phyloP scores from a whole-genome alignment of 2,329 filamentous ascomycete genomes.

The Aureobasidium mangrovei region DNA sequence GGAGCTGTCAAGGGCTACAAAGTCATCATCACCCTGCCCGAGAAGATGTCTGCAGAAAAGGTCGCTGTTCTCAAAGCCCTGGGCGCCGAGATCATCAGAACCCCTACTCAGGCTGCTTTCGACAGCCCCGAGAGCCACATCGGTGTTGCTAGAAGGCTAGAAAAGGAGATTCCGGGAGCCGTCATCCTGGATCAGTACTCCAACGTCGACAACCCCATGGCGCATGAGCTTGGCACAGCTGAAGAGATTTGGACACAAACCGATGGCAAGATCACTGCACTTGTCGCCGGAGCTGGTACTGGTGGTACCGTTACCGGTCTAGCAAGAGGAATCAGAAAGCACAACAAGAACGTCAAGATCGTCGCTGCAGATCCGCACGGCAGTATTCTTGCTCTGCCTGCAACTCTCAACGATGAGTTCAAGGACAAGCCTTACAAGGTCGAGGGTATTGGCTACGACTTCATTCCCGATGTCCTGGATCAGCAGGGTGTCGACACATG shows the following conservation, averaged over 20 bases:
- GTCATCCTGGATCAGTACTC: conserved; percentile 96
- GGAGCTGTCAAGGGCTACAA: conserved; percentile 96
- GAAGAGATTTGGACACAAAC: conserved; percentile 96
- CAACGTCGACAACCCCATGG: conserved; percentile 83
- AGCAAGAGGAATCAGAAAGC: conserved; percentile 75
- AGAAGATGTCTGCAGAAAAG: conserved; percentile 99
- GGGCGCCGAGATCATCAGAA: conserved; percentile 94
- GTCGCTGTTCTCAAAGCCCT: conserved; percentile 89
- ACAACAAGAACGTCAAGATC: conserved; percentile 76
- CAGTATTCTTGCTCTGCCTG: conserved; percentile 79
- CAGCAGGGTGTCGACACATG: conserved; percentile 75
- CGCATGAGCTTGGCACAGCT: conserved; percentile 88
- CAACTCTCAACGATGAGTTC: conserved; percentile 67
- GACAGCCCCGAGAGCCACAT: conserved; percentile 96
- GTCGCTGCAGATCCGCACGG: conserved; percentile 89
- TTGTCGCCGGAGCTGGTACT: conserved; percentile 89
- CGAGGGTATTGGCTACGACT: conserved; percentile 97
- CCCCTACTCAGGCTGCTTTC: conserved; percentile 89
- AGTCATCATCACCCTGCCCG: conserved; percentile 95
- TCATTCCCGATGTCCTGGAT: conserved; percentile 88
- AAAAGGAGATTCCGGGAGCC: conserved; percentile 93
- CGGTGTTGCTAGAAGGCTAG: conserved; percentile 77
- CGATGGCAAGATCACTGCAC: conserved; percentile 63
- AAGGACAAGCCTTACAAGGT: conserved; percentile 89
- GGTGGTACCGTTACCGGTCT: conserved; percentile 92